phyloP scores from a whole-genome alignment of 768 basidiomycete genomes.

The Boletellus sp. region DNA sequence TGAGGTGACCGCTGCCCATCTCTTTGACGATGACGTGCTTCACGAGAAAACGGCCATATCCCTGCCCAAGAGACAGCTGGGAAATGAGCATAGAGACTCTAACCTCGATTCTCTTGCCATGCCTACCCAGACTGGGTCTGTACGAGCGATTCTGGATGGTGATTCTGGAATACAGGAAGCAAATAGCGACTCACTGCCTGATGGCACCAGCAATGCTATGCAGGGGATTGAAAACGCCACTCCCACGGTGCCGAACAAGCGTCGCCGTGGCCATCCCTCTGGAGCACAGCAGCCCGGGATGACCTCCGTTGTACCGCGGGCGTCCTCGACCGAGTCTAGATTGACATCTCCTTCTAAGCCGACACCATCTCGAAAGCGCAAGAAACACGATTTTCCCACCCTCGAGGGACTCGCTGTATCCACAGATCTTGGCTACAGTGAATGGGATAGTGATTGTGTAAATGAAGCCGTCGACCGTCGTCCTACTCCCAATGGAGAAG shows the following conservation, averaged over 20 bases:
- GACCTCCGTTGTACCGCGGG: neutral
- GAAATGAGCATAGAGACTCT: conserved; percentile 11
- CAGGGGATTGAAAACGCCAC: conserved; percentile 5
- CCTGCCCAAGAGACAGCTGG: conserved; percentile 20
- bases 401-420: conserved; percentile 19
- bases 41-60: conserved; percentile 12
- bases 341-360: conserved; percentile 16
- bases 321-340: conserved; percentile 6
- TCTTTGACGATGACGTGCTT: conserved; percentile 33
- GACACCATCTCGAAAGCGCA: conserved; percentile 41
- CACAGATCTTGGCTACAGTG: neutral
- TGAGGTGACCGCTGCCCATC: conserved; percentile 26
- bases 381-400: conserved; percentile 39
- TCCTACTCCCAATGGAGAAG: conserved; percentile 13
- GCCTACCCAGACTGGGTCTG: conserved; percentile 20
- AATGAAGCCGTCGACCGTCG: conserved; percentile 4
- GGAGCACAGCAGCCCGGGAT: conserved; percentile 21
- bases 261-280: conserved; percentile 32
- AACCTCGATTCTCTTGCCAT: conserved; percentile 14
- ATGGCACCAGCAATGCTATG: neutral
- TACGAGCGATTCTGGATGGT: conserved; percentile 11
- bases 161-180: conserved; percentile 9
- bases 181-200: conserved; percentile 6
- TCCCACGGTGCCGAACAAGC: conserved; percentile 24
- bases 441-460: conserved; percentile 3